Percentiles rank a stretch among this genome's conserved stretches.
Conservation (phyloP, 306 rosid species). For the Herpetospermum pedunculosum region DNA sequence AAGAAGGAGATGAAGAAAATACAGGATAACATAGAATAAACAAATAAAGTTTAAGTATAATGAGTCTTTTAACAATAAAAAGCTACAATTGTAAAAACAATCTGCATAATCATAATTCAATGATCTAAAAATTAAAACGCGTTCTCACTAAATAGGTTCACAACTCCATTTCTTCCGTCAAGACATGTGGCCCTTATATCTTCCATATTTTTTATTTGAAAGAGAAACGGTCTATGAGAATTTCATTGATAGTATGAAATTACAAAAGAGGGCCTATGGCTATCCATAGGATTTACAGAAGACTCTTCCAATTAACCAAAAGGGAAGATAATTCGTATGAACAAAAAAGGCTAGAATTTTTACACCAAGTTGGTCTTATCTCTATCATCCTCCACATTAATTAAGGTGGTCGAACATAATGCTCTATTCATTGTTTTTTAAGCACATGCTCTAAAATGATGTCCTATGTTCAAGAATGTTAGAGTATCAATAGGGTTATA, state of each 20-base stretch:
- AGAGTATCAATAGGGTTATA: too few species aligned
- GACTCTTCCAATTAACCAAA: too few species aligned
- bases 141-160: neutral
- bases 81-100: neutral
- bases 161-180: neutral
- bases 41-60: neutral
- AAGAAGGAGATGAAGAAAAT: neutral
- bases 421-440: neutral
- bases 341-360: too few species aligned
- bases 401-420: neutral
- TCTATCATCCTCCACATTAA: neutral
- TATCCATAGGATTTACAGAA: too few species aligned
- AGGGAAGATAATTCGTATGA: too few species aligned
- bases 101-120: neutral
- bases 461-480: neutral
- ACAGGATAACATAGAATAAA: neutral
- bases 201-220: too few species aligned
- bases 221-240: too few species aligned
- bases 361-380: neutral
- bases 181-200: neutral
- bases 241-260: too few species aligned
- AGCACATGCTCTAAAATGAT: neutral
- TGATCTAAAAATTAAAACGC: neutral
- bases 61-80: neutral
- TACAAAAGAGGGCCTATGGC: too few species aligned